Percentiles rank a stretch among this genome's conserved stretches.
Evolutionary conservation across 108 stramenopile species (phyloP).

Genomic region (Schizochytrium sp.): DNA sequence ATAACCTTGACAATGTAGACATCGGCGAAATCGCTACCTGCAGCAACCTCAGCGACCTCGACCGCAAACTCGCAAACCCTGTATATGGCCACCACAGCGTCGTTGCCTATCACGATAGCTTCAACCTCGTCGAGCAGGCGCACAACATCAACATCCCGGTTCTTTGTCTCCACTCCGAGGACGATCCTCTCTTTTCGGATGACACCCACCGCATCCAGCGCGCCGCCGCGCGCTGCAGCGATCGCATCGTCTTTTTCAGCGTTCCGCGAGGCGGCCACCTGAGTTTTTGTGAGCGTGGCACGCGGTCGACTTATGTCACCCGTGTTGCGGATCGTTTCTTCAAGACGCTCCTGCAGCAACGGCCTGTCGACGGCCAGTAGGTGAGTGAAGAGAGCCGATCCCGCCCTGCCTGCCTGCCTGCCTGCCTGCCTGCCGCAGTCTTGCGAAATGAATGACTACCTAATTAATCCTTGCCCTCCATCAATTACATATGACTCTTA

Average conservation of each 20-base stretch:
- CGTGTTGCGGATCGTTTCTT: not conserved
- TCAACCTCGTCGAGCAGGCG: not conserved
- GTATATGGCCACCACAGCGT: not conserved
- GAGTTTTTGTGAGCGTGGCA: not conserved
- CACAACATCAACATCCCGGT: not conserved
- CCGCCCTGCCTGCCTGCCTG: too few species aligned
- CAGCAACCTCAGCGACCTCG: not conserved
- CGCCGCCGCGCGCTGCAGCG: not conserved
- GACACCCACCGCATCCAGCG: not conserved
- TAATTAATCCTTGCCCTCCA: too few species aligned
- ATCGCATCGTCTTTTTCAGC: not conserved
- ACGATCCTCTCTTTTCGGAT: not conserved
- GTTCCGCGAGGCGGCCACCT: not conserved
- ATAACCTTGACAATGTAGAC: not conserved
- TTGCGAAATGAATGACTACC: too few species aligned
- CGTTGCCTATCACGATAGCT: not conserved
- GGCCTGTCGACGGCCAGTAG: not conserved
- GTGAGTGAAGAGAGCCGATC: too few species aligned
- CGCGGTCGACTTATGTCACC: not conserved
- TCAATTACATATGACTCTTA: too few species aligned
- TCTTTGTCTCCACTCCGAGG: not conserved
- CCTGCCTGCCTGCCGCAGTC: too few species aligned
- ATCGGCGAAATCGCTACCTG: not conserved
- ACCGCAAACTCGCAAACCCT: not conserved
- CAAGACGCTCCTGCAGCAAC: not conserved